Base-by-base conservation (phyloP, 345 rosid genomes). In the Moricandia arvensis region DNA sequence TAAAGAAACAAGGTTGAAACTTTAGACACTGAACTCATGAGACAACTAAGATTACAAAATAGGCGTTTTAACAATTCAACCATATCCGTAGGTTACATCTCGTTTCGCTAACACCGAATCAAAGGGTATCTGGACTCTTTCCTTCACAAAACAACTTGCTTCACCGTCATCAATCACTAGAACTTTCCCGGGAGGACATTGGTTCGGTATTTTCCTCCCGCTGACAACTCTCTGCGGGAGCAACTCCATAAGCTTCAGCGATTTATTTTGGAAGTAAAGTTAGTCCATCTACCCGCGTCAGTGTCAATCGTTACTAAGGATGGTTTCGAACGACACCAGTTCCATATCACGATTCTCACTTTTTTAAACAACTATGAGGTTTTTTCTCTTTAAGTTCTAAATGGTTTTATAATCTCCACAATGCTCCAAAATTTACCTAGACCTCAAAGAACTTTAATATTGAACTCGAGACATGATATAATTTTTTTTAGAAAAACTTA, bases 81-180 rank as follows among this genome's bases (percentile, higher is more conserved):
- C 97, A 63, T 83, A 83, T 37, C 97, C 98, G 33, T 86, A 91
- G 71, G 88, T 87, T 81, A 94, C 86, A 79, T 89, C 96, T 18
- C 93, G 90, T 67, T 77, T 87, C 4, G 82, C 41, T 31, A 82
- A 85, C 67, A 85, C 73, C 0, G 92, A 85, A 37, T 82, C 84
- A 74, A 94, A 90, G 8, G 97, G 97, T 76, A 94, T 84, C 69
- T 88, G 93, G 35, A 90, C 80, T 81, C 97, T 89, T n/a, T 84
- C 90, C 98, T 74, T 94, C 75, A 94, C 97, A 60, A 91, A 77
- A 61, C 98, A 94, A 33, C 88, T 81, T 24, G 91, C 84, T 85
- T 91, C 86, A 4, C 95, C 93, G 6, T 79, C 72, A 78, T 91
- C 93, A 65, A 84, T 53, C 55, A 86, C 84, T 6, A 85, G 81